phyloP scores from a whole-genome alignment of 2,329 filamentous ascomycete species.

The Exophiala phaeomuriformis region DNA sequence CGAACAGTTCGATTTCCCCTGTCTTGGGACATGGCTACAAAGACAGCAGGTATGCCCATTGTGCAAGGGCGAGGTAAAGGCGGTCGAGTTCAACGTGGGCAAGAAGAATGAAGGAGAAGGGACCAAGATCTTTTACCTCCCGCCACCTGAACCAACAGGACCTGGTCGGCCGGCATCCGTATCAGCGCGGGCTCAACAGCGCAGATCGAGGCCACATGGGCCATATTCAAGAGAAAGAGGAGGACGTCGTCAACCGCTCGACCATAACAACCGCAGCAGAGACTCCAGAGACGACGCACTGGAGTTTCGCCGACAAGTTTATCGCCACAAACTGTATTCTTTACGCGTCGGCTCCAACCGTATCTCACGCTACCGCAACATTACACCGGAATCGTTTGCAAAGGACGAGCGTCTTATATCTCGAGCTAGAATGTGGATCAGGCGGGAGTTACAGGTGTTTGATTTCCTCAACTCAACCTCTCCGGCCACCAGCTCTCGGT shows the following conservation, averaged over 20 bases:
- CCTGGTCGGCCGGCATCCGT: background rate
- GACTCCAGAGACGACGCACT: slow-evolving; percentile 38
- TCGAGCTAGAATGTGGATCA: slow-evolving; percentile 71
- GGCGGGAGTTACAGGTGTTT: slow-evolving; percentile 78
- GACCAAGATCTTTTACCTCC: slow-evolving; percentile 27
- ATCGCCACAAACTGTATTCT: slow-evolving; percentile 64
- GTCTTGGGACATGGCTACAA: slow-evolving; percentile 74
- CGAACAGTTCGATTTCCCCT: slow-evolving; percentile 74
- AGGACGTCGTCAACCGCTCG: slow-evolving; percentile 19
- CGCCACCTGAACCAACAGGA: slow-evolving; percentile 28
- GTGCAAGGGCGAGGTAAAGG: slow-evolving; percentile 55
- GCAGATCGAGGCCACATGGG: slow-evolving; percentile 8
- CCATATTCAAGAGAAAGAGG: slow-evolving; percentile 6
- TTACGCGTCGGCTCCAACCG: slow-evolving; percentile 76
- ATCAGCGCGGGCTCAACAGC: slow-evolving; percentile 3
- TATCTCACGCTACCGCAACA: slow-evolving; percentile 65
- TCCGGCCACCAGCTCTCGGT: slow-evolving; percentile 10
- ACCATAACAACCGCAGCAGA: background rate
- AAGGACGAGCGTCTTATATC: slow-evolving; percentile 60
- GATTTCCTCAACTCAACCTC: slow-evolving; percentile 52
- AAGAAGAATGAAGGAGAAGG: slow-evolving; percentile 4
- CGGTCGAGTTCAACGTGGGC: slow-evolving; percentile 60
- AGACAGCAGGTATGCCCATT: slow-evolving; percentile 67
- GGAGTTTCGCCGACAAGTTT: slow-evolving; percentile 61
- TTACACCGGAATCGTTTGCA: slow-evolving; percentile 61